phyloP scores from a whole-genome alignment of 1,284 basidiomycete genomes.

The Cutaneotrichosporon spelunceum region DNA sequence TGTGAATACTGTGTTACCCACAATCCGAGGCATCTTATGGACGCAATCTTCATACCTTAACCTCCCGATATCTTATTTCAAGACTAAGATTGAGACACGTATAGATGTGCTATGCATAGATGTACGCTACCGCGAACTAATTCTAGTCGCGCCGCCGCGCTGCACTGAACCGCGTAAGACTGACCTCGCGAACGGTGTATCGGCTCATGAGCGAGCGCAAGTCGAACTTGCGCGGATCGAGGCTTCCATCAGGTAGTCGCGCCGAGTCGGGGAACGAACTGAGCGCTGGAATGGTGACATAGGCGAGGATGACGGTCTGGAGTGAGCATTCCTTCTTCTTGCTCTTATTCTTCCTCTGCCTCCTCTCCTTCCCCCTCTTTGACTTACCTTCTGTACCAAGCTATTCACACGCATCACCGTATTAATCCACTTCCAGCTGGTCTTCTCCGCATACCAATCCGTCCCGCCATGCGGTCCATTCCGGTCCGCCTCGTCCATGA shows the following conservation, averaged over 20 bases:
- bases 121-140: neutral
- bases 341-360: neutral
- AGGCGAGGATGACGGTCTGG: slow-evolving; percentile 58
- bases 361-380: neutral
- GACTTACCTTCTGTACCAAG: slow-evolving; percentile 85
- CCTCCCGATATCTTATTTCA: neutral
- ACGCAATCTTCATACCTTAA: neutral
- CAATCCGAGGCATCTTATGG: neutral
- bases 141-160: slow-evolving; percentile 41
- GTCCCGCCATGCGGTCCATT: slow-evolving; percentile 55
- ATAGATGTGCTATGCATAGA: slow-evolving; percentile 9
- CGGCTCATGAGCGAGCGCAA: slow-evolving; percentile 64
- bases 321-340: slow-evolving; percentile 61
- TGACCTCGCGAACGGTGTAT: slow-evolving; percentile 80
- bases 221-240: slow-evolving; percentile 55
- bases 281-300: slow-evolving; percentile 80
- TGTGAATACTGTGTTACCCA: too few relatives aligned
- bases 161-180: slow-evolving; percentile 56
- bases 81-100: too few relatives aligned
- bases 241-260: slow-evolving; percentile 47
- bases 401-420: slow-evolving; percentile 96
- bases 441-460: slow-evolving; percentile 62
- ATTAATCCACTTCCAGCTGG: slow-evolving; percentile 92
- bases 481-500: slow-evolving; percentile 74
- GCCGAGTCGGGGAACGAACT: slow-evolving; percentile 55